A percentile compares a stretch with the other conserved stretches of the same genome.
Evolutionary conservation across 1,139 yeast genomes (phyloP).

Genomic region (Protomyces gravidus): DNA sequence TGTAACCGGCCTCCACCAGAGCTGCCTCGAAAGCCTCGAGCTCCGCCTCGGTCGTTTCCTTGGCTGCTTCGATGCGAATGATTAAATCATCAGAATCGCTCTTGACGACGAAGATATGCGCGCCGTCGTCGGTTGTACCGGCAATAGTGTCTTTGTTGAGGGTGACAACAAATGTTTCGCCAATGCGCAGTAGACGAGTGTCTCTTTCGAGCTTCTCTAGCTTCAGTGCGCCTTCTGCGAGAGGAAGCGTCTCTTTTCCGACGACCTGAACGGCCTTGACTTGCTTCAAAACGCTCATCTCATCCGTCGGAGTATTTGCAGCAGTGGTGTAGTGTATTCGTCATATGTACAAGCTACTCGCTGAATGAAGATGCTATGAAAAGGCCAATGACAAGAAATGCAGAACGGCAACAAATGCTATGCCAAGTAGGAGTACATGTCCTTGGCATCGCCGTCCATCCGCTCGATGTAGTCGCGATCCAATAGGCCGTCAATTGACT

Average conservation of each 20-base stretch:
- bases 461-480: slow-evolving; percentile 83
- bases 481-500: slow-evolving; percentile 76
- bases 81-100: background rate
- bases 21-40: slow-evolving; percentile 9
- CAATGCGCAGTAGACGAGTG: slow-evolving; percentile 4
- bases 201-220: slow-evolving; percentile 4
- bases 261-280: slow-evolving; percentile 11
- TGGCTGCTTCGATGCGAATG: background rate
- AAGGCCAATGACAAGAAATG: background rate
- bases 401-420: slow-evolving; percentile 38
- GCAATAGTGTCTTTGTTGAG: slow-evolving; percentile 16
- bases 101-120: slow-evolving; percentile 10
- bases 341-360: too few relatives aligned
- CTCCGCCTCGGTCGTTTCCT: slow-evolving; percentile 7
- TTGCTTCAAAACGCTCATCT: background rate
- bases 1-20: slow-evolving; percentile 12
- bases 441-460: slow-evolving; percentile 53
- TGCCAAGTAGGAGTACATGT: slow-evolving; percentile 73
- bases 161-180: slow-evolving; percentile 6
- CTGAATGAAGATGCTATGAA: too few relatives aligned
- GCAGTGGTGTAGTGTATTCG: too few relatives aligned
- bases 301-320: background rate
- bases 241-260: slow-evolving; percentile 11
- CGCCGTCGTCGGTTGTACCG: slow-evolving; percentile 23
- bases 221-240: slow-evolving; percentile 9